Base-by-base conservation (phyloP, 306 rosid genomes). In the Trichosanthes cucumerina region DNA sequence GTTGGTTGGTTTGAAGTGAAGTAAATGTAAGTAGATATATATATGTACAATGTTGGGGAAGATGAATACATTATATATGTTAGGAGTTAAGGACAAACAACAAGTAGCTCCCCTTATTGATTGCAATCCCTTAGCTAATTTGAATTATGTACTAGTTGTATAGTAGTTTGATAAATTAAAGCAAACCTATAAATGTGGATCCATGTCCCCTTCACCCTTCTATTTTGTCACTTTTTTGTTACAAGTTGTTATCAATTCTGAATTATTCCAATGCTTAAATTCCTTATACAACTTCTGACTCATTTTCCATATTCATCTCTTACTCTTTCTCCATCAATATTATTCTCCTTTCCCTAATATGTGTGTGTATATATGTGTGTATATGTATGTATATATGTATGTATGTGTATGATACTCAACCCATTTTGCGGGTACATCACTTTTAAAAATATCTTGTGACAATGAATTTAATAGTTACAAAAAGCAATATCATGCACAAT, bases 91-190 rank as follows among this genome's bases (percentile, higher is more conserved):
- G 54, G 76, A 69, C 76, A 69, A 69, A 44, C 75, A 69, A 69
- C 76, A 69, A 21, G 54, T 69, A 69, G 76, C 76, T 69, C 53
- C 11, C 54, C 36, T 23, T 69, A 69, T 69, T 69, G 54, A 69
- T 41, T 43, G 76, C 76, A 69, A 69, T 69, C 43, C 76, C 36
- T 14, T 21, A n/a, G n/a, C n/a, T 21, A 12, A 43, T 23, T 14
- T 69, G n/a, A 41, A 68, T 33, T 69, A 69, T n/a, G 26, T 36
- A 19, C 28, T 39, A 7, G 3, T 15, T 38, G 19, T 68, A 68
- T 10, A 41, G 50, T 68, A 68, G 33, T 15, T 65, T 65, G 72
- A 65, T 6, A 65, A 65, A 65, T 19, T 68, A 39, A 39, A 69
- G 10, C 38, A 65, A 49, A 38, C 53, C 76, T 23, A 6, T 23